Conservation (phyloP, 208 protist genomes). For the Trypanosoma vivax region DNA sequence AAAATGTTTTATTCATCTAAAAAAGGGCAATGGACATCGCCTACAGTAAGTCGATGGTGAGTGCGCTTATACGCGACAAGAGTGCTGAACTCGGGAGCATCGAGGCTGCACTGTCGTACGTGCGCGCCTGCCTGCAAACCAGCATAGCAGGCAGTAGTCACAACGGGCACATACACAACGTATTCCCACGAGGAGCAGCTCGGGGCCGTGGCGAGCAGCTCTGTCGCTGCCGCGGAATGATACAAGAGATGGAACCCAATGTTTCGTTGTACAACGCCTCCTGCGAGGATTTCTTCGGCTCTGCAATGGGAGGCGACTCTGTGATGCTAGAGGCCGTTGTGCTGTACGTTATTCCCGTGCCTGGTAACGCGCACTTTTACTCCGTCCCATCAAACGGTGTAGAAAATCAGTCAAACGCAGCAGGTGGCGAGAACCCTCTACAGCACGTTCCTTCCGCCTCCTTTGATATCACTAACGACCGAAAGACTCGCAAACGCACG, state of each 20-base stretch:
- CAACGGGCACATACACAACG: constrained; percentile 15
- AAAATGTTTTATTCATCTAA: no score
- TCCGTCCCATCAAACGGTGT: no score
- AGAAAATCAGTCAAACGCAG: no score
- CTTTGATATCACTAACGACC: not conserved
- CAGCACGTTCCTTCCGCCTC: not conserved
- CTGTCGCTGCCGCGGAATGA: constrained; percentile 72
- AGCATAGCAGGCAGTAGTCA: not conserved
- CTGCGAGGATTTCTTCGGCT: constrained; percentile 31
- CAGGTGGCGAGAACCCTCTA: not conserved
- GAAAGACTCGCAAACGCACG: constrained; percentile 15
- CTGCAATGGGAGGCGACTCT: constrained; percentile 3
- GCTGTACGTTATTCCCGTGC: constrained; percentile 77
- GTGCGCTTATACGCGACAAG: constrained; percentile 31
- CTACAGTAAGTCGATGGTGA: constrained; percentile 22
- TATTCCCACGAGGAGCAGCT: constrained; percentile 32
- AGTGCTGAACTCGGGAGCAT: constrained; percentile 21
- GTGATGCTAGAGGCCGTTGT: constrained; percentile 49
- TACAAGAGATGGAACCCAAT: constrained; percentile 68
- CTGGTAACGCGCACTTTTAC: constrained; percentile 73
- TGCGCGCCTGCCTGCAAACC: constrained; percentile 13
- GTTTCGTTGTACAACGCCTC: constrained; percentile 44
- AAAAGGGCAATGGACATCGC: not conserved
- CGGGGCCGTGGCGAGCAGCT: constrained; percentile 20
- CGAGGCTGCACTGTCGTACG: constrained; percentile 19